Conservation (phyloP, 106 monocot species). For the Apostasia ramifera region DNA sequence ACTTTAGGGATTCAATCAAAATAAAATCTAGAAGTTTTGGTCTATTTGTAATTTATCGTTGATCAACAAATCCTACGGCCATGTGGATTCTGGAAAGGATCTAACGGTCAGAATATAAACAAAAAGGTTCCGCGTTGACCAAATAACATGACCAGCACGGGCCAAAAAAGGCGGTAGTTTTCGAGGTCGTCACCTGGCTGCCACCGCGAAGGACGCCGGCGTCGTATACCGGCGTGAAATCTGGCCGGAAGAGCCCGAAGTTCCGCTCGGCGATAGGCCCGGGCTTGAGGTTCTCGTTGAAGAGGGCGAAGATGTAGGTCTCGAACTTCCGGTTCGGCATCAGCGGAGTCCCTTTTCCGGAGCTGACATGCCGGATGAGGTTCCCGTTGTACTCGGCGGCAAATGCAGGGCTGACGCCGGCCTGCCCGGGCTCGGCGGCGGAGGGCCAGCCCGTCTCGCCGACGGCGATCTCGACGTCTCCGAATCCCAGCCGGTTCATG, state of each 20-base stretch:
- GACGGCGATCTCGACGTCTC: conserved; percentile 73
- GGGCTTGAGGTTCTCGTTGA: conserved; percentile 84
- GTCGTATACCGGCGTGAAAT: conserved; percentile 71
- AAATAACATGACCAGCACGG: too few relatives aligned
- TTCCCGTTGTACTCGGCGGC: conserved; percentile 50
- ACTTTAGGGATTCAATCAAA: too few relatives aligned
- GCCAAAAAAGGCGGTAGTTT: too few relatives aligned
- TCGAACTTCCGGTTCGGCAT: conserved; percentile 79
- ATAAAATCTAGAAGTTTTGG: too few relatives aligned
- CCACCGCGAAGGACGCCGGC: conserved; percentile 41
- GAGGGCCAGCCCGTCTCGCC: conserved; percentile 96
- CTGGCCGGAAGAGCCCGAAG: conserved; percentile 63
- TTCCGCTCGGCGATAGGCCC: conserved; percentile 69
- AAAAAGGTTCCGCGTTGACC: too few relatives aligned
- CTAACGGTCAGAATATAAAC: too few relatives aligned
- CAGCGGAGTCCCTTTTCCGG: conserved; percentile 69
- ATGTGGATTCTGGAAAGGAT: too few relatives aligned
- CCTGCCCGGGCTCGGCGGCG: conserved; percentile 42
- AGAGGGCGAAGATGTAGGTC: conserved; percentile 69
- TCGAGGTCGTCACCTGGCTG: background rate
- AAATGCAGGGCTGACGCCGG: conserved; percentile 28
- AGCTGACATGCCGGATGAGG: conserved; percentile 45
- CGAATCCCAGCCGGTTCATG: conserved; percentile 56
- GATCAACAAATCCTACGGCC: too few relatives aligned
- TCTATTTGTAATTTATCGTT: too few relatives aligned